Percentiles rank a stretch among this genome's conserved stretches.
Conservation (phyloP, 441 rosid genomes). For the Corymbia calophylla region DNA sequence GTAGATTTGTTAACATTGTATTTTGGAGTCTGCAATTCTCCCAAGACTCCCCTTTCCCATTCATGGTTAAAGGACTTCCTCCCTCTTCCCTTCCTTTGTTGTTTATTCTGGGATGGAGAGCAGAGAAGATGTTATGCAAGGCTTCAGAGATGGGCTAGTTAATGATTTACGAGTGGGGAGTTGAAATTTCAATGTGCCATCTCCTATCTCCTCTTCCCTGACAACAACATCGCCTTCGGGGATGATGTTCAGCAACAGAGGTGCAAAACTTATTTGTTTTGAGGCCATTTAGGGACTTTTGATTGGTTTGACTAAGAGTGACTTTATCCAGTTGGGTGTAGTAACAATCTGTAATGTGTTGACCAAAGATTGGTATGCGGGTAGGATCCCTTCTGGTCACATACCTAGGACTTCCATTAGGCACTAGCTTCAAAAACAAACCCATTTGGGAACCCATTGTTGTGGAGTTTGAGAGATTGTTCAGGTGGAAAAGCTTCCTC, state of each 20-base stretch:
- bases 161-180: not conserved
- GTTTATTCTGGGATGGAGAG: not conserved
- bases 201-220: not conserved
- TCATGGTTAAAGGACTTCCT: not conserved
- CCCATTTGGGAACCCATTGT: not conserved
- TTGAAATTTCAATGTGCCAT: not conserved
- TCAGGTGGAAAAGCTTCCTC: not conserved
- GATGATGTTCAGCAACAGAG: not conserved
- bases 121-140: not conserved
- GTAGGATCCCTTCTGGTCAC: not conserved
- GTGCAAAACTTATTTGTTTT: not conserved
- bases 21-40: not conserved
- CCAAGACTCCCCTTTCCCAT: not conserved
- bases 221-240: not conserved
- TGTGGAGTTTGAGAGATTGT: not conserved
- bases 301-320: not conserved
- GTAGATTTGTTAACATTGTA: not conserved
- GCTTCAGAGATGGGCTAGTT: not conserved
- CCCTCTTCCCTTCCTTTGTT: not conserved
- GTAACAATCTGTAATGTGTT: not conserved
- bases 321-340: not conserved
- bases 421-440: not conserved
- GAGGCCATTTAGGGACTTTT: not conserved
- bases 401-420: not conserved
- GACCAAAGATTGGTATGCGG: not conserved